Base-by-base conservation (phyloP, 2,329 filamentous ascomycete genomes). In the Coniochaeta sp. region DNA sequence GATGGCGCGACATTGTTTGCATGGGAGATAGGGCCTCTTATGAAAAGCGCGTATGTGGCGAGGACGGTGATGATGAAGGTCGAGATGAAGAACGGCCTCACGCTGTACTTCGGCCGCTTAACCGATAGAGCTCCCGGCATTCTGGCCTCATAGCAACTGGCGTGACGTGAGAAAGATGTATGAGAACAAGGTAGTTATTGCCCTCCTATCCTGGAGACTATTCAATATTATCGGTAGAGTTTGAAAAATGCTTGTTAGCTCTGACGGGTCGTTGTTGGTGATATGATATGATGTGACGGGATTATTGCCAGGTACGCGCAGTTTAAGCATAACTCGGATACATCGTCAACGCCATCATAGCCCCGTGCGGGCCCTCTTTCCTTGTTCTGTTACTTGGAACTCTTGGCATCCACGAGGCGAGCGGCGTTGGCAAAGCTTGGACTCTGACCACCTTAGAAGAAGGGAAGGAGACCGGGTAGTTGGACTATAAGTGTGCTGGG, bases 31-130 rank as follows among this genome's bases (percentile, higher is more conserved):
- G 47, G 44, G 33, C 56, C 56, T 24, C 44, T 54, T 24, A 59
- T 57, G 12, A 57, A 58, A 16, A 59, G 36, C 9, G 57, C 40
- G 44, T 57, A 56, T 40, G 44, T 57, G 26, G 55, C 57, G 58
- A 83, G 69, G 7, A 81, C 58, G 34, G 75, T 75, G 57, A 85
- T 66, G 60, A 83, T 66, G 36, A 80, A 68, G 34, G 80, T 67
- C 12, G 79, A 79, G 6, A 74, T 70, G 64, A 79, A 79, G 61
- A 84, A 81, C 7, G 81, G 81, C 61, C 81, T 76, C 57, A 74
- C 72, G 69, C 74, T 76, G 67, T 77, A 69, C 65, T 72, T 70
- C 57, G 64, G 61, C 58, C 64, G 67, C 24, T 52, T 57, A 38
- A 17, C 31, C 31, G 54, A 34, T 36, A 14, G 28, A 63, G 62